A percentile compares a stretch with the other conserved stretches of the same genome.
Evolutionary conservation across 345 rosid species (phyloP).

Genomic region (Microcos paniculata): DNA sequence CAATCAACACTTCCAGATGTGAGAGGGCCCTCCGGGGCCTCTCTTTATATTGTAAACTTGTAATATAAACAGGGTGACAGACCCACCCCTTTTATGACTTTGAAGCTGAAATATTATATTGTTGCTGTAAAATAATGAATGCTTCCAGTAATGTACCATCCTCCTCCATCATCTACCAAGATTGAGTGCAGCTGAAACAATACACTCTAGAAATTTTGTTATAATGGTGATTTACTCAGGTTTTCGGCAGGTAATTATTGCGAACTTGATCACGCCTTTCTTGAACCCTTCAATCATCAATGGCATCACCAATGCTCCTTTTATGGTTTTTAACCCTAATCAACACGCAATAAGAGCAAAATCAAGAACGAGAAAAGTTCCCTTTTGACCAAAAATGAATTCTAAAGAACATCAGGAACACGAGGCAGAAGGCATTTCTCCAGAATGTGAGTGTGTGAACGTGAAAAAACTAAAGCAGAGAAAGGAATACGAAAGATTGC

Average conservation of each 20-base stretch:
- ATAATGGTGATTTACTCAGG: constrained; percentile 24
- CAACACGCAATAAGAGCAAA: constrained; percentile 8
- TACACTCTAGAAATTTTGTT: not conserved
- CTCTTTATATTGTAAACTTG: not conserved
- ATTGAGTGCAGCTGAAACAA: not conserved
- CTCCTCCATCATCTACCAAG: not conserved
- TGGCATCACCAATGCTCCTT: constrained; percentile 91
- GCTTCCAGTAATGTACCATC: not conserved
- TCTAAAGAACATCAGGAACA: not conserved
- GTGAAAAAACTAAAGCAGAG: not conserved
- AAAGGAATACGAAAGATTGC: not conserved
- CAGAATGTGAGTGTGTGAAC: not conserved
- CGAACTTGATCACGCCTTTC: constrained; percentile 79
- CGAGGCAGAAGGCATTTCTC: not conserved
- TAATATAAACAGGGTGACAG: not conserved
- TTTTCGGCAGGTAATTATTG: constrained; percentile 74
- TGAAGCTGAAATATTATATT: not conserved
- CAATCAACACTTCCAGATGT: not conserved
- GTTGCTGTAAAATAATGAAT: not conserved
- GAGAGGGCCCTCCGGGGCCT: not conserved
- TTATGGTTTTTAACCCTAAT: constrained; percentile 69
- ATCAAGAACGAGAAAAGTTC: not conserved
- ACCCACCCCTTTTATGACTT: not conserved
- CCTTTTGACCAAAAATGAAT: not conserved
- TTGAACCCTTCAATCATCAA: constrained; percentile 87